Evolutionary conservation across 345 rosid species (phyloP).

Genomic region (Abelmoschus esculentus): DNA sequence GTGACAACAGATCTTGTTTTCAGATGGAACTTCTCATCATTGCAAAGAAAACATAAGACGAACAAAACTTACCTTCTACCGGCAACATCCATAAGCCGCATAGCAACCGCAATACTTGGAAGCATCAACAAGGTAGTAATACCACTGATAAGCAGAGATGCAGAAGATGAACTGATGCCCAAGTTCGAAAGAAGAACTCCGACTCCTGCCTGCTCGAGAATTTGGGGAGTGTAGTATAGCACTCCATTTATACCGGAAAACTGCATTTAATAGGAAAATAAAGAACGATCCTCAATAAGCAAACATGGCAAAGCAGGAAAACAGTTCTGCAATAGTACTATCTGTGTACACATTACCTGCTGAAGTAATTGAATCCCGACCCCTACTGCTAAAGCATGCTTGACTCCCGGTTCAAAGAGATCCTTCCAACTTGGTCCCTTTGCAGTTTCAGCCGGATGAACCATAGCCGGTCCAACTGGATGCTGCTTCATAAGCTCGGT

Average conservation of each 20-base stretch:
- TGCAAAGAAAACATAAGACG: background rate
- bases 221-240: conserved; percentile 95
- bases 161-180: conserved; percentile 65
- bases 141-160: conserved; percentile 77
- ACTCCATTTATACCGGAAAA: conserved; percentile 97
- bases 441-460: conserved; percentile 71
- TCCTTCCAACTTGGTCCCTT: conserved; percentile 67
- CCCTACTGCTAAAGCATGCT: conserved; percentile 79
- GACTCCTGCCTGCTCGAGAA: conserved; percentile 91
- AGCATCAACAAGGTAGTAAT: conserved; percentile 89
- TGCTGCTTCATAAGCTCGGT: conserved; percentile 54
- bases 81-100: conserved; percentile 89
- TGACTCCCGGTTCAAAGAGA: conserved; percentile 90
- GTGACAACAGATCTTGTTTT: background rate
- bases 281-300: background rate
- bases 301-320: background rate
- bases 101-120: conserved; percentile 89
- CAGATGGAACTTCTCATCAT: background rate
- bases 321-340: background rate
- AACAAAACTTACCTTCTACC: conserved; percentile 72
- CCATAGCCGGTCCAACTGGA: conserved; percentile 80
- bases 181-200: conserved; percentile 76
- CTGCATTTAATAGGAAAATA: conserved; percentile 29
- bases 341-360: conserved; percentile 49
- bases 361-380: conserved; percentile 91